Evolutionary conservation across 2,329 filamentous ascomycete genomes (phyloP), one percentile per base, ranked within the genome.

Genomic region (Lachnellula occidentalis): DNA sequence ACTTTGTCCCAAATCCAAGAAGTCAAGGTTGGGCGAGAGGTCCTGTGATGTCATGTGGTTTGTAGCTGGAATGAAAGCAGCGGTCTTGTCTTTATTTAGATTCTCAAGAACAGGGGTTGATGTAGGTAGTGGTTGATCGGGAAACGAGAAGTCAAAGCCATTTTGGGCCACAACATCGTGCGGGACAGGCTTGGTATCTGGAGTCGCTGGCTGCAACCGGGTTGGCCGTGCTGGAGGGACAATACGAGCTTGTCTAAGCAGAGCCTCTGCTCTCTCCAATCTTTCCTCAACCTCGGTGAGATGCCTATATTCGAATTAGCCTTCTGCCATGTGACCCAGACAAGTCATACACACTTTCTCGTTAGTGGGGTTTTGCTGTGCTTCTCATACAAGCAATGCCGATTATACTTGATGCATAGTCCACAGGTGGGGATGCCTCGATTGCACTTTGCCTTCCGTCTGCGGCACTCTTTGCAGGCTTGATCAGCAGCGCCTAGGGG

Each of bases 321-420:
- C 6, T 14, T 45, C 34, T 5, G 15, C 5, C 17, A 12, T n/a
- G 15, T 45, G 24, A n/a, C 11, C 11, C 7, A 5, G 5, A 21
- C n/a, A 43, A 17, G 31, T 19, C 19, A 8, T 22, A 42, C 48
- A 45, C 15, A 45, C 50, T 51, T 51, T 24, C 50, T 51, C 5
- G 50, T 51, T n/a, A 51, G 31, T 15, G 50, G 50, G n/a, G 50
- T 51, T 22, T 51, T 51, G 50, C 50, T 51, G 39, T 51, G 50
- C 42, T 51, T 51, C 34, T 51, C 50, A 36, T 51, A 51, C 41
- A 51, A 46, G 17, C 39, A 51, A 19, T 51, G 50, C 21, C 50
- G 9, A 27, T 51, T 51, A 22, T 51, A 51, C 42, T 51, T 51
- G 42, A 51, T 51, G 31, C 50, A 51, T 15, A 51, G 27, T 12